Evolutionary conservation across 768 basidiomycete species (phyloP), one percentile per base, ranked within the genome.

Genomic region (Pulveroboletus frians): DNA sequence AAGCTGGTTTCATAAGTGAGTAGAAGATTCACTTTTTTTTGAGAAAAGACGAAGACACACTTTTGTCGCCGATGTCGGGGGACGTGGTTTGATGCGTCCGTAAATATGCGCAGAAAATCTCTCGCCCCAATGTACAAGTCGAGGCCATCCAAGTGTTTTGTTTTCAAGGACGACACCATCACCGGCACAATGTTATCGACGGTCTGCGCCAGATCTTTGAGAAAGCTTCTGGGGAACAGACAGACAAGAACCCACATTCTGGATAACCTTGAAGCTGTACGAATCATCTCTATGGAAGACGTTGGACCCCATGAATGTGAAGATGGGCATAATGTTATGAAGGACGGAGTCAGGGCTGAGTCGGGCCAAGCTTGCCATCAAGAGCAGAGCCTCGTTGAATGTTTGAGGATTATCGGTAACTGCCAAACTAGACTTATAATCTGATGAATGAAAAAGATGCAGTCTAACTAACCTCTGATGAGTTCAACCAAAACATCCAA

Each of bases 271-370:
- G 74, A 96, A 95, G 62, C 89, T 94, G 69, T 95, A 94, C 0
- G 87, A 81, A 63, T 99, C 96, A 56, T 99, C 96, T 40, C 93
- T 80, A 62, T 96, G 95, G 73, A 97, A 90, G 15, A 97, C 85
- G 53, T 92, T 94, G n/a, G 94, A 91, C 17, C 96, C 95, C 92
- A 98, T 97, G 71, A 97, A 98, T 0, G 94, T 97, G 73, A 99
- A 98, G 39, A 99, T 84, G 4, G 96, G 95, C 91, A 99, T 96
- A 43, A 97, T 79, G 57, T 95, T 92, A 61, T 89, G 91, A 11
- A 98, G 74, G 27, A 95, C 91, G 10, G 92, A 88, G 48, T 94
- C 91, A 0, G 95, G 93, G 0, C 86, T 84, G 31, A 97, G 73
- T 15, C 84, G 79, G 3, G 92, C 88, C 47, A 98, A 68, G 53